Evolutionary conservation across 2,329 filamentous ascomycete genomes (phyloP), one percentile per base, ranked within the genome.

Genomic region (Talaromyces albobiverticillius): DNA sequence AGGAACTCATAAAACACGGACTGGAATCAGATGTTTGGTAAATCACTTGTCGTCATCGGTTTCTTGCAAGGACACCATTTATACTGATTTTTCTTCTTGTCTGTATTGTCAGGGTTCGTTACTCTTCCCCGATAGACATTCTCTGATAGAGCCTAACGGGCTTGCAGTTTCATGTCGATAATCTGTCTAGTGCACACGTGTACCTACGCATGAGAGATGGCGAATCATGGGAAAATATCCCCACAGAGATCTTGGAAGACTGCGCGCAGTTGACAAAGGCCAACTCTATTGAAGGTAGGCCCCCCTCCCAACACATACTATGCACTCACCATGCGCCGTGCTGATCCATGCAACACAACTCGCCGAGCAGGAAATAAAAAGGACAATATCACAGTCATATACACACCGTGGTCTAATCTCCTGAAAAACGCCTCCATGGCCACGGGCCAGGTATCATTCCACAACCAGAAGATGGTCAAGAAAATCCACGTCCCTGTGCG

Each of bases 251-350:
- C 25, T 69, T 99, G 56, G 83, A 80, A 61, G 94, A 99, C 73
- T 90, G 94, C 64, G 94, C 89, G n/a, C 94, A 99, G 73, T 80
- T 99, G 64, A 99, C 94, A 54, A 99, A 99, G 76, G 94, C 94
- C 59, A 99, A 99, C 76, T 96, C 91, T 55, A 99, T 99, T 64
- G 94, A 99, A 78, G 94, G 89, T 87, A 66, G 58, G n/a, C 70
- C 59, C 51, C 47, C 26, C 22, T 18, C 18, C 18, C 4, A 2
- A 1, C 26, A 3, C 9, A 14, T 3, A 7, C 13, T 3, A 10
- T 14, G n/a, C 31, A 29, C 1, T 8, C 14, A 20, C 16, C 34
- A 18, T 14, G 6, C 14, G n/a, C n/a, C n/a, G 11, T 13, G 36
- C 57, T 67, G 49, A 70, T 55, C 46, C 23, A 13, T 32, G 4